Evolutionary conservation across 768 basidiomycete species (phyloP).

Genomic region (Xanthoconium stramineum): DNA sequence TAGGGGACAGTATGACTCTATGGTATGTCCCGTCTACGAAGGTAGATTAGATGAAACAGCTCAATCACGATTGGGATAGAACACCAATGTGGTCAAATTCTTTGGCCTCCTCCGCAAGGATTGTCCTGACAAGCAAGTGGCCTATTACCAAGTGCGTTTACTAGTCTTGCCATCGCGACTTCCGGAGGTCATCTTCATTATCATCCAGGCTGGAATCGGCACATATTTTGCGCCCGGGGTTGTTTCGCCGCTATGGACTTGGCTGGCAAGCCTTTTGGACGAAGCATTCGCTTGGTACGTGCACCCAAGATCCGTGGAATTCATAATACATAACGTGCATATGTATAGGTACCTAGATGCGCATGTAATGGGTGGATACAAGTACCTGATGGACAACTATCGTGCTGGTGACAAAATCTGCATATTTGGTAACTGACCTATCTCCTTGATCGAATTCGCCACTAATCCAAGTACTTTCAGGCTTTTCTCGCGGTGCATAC

Average conservation of each 20-base stretch:
- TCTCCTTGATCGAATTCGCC: not conserved
- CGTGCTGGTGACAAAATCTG: slow-evolving; percentile 70
- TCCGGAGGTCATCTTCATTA: not conserved
- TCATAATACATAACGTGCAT: not conserved
- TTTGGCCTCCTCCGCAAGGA: slow-evolving; percentile 66
- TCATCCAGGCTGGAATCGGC: slow-evolving; percentile 42
- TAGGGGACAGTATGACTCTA: slow-evolving; percentile 44
- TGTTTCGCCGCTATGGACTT: slow-evolving; percentile 58
- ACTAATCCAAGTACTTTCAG: slow-evolving; percentile 33
- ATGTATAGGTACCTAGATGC: slow-evolving; percentile 57
- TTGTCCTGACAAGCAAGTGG: slow-evolving; percentile 47
- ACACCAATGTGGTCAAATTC: slow-evolving; percentile 70
- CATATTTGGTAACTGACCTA: slow-evolving; percentile 52
- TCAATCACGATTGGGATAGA: slow-evolving; percentile 29
- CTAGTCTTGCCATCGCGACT: not conserved
- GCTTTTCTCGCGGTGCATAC: slow-evolving; percentile 74
- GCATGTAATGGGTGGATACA: slow-evolving; percentile 75
- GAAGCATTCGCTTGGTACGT: slow-evolving; percentile 69
- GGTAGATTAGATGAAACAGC: not conserved
- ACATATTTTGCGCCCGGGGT: slow-evolving; percentile 59
- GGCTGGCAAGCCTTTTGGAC: slow-evolving; percentile 62
- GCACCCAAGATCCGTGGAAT: not conserved
- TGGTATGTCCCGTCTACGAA: slow-evolving; percentile 33
- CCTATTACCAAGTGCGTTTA: slow-evolving; percentile 65
- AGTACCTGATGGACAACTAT: slow-evolving; percentile 78